Percentiles rank a stretch among this genome's conserved stretches.
Conservation (phyloP, 2,329 filamentous ascomycete species). For the Byssothecium circinans region DNA sequence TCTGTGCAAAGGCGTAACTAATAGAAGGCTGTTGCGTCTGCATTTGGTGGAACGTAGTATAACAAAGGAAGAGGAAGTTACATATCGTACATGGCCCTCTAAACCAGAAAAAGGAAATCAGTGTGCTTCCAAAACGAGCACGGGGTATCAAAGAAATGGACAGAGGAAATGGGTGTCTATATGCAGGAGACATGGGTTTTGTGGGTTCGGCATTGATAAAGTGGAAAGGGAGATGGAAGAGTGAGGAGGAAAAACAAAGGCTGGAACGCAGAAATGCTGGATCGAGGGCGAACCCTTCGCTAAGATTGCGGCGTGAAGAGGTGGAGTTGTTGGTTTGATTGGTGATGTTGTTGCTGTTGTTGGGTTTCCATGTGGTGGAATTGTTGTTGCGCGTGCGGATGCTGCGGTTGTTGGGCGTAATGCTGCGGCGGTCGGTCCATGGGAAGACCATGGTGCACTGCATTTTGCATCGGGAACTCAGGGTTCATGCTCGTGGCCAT, state of each 20-base stretch:
- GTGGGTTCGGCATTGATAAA: no score
- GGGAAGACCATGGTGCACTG: constrained; percentile 11
- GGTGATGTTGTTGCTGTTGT: constrained; percentile 22
- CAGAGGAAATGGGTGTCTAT: constrained; percentile 6
- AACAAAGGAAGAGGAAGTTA: no score
- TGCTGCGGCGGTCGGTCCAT: constrained; percentile 23
- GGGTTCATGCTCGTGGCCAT: constrained; percentile 21
- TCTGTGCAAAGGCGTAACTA: no score
- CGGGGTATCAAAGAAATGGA: constrained; percentile 17
- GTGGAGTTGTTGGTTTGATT: constrained; percentile 11
- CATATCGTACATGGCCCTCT: constrained; percentile 16
- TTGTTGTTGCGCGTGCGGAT: constrained; percentile 20
- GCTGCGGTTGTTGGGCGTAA: constrained; percentile 8
- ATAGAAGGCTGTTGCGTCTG: no score
- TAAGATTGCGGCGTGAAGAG: constrained; percentile 18
- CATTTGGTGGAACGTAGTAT: no score
- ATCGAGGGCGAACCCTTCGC: constrained; percentile 1
- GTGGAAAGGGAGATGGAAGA: no score
- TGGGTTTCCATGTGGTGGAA: constrained; percentile 19
- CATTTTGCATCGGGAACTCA: constrained; percentile 27
- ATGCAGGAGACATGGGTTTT: constrained; percentile 2
- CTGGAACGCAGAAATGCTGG: constrained; percentile 3
- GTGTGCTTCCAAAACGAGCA: constrained; percentile 12
- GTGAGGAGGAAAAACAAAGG: no score
- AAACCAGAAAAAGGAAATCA: constrained; percentile 5